Evolutionary conservation across 176 grass and related monocot species (phyloP).

Genomic region (Triticum dicoccoides): DNA sequence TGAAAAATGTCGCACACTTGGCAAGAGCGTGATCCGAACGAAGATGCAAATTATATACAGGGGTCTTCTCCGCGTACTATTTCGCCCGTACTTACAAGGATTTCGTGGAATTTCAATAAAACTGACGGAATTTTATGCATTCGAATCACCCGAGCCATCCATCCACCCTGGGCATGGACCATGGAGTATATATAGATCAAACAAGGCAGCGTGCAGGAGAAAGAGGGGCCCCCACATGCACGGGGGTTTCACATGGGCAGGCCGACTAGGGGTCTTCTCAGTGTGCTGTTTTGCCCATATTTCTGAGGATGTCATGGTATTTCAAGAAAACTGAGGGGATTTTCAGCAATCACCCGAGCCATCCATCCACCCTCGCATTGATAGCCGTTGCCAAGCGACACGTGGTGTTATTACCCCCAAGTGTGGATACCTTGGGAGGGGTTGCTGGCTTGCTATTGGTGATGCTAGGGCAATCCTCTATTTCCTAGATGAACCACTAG

Average conservation of each 20-base stretch:
- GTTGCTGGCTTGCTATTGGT: neutral
- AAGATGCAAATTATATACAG: neutral
- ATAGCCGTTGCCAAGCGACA: neutral
- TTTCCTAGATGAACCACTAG: neutral
- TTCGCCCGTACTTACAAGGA: neutral
- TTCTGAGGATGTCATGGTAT: neutral
- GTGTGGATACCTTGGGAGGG: neutral
- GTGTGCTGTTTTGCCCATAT: neutral
- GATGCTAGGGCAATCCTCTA: neutral
- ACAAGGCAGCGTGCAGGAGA: too few species aligned
- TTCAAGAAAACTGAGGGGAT: neutral
- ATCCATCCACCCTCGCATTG: neutral
- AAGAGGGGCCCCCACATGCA: neutral
- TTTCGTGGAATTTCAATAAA: neutral
- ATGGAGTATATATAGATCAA: too few species aligned
- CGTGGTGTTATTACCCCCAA: neutral
- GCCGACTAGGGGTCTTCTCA: neutral
- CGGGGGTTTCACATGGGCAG: neutral
- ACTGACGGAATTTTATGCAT: neutral
- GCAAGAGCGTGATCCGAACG: neutral
- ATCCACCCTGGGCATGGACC: too few species aligned
- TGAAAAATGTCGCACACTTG: neutral
- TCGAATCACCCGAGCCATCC: neutral
- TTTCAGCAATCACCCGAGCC: neutral
- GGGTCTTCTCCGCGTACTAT: neutral